Percentiles rank a stretch among this genome's conserved stretches.
Conservation (phyloP, 225 moss, liverwort and hornwort species). For the Climacium dendroides region DNA sequence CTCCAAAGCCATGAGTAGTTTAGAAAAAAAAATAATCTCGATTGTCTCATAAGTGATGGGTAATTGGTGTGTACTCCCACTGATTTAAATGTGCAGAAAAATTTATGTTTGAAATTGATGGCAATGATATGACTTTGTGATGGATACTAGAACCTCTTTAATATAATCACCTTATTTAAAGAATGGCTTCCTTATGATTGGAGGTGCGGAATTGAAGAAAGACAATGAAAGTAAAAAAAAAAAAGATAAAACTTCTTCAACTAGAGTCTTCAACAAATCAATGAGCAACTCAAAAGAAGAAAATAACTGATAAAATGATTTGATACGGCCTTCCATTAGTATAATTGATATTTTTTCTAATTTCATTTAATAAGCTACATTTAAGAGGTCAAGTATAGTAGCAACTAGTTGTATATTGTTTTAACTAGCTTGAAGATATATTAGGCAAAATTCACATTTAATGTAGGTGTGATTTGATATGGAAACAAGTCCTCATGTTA, state of each 20-base stretch:
- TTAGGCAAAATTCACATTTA: not conserved
- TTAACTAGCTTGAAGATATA: not conserved
- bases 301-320: too few species aligned
- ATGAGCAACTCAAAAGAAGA: too few species aligned
- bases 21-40: not conserved
- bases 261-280: not conserved
- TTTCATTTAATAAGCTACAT: not conserved
- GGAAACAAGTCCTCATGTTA: not conserved
- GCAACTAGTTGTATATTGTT: not conserved
- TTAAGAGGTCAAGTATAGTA: rapidly evolving
- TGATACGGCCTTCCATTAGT: rapidly evolving
- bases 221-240: not conserved
- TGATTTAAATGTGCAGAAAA: not conserved
- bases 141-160: not conserved
- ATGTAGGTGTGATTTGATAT: not conserved
- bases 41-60: rapidly evolving
- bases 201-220: rapidly evolving
- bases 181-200: rapidly evolving
- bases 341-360: not conserved
- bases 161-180: not conserved
- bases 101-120: too few species aligned
- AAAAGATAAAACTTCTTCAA: not conserved
- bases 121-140: too few species aligned
- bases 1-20: not conserved
- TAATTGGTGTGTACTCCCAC: rapidly evolving